These are phyloP conservation scores for Cicer judaicum DNA, from an alignment of 306 rosid species.

Conservation along the genomic window DNA sequence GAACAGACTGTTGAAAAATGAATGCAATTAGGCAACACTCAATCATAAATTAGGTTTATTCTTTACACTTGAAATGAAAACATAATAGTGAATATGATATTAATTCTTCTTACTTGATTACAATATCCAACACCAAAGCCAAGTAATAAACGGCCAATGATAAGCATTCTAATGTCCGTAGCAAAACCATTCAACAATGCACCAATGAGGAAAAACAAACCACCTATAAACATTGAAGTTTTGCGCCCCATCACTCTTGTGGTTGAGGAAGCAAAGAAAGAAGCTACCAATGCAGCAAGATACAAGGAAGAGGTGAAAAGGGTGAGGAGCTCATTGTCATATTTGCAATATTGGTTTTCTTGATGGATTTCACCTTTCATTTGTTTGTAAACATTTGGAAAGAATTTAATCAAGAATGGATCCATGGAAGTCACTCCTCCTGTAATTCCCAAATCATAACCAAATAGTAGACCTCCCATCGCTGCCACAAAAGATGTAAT, in stretches of 20 bases:
- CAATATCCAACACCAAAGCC: conserved; percentile 48
- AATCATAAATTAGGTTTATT: not conserved
- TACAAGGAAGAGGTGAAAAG: conserved; percentile 51
- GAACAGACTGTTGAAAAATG: conserved; percentile 35
- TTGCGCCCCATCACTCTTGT: conserved; percentile 45
- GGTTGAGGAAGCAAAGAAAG: conserved; percentile 45
- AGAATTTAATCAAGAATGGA: conserved; percentile 43
- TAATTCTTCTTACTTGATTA: conserved; percentile 35
- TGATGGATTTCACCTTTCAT: conserved; percentile 15
- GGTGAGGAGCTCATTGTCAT: conserved; percentile 42
- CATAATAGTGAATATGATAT: not conserved
- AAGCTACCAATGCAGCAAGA: conserved; percentile 45
- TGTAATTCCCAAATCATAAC: conserved; percentile 48
- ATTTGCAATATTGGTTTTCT: conserved; percentile 39
- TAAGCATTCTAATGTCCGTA: conserved; percentile 32
- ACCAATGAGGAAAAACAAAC: conserved; percentile 47
- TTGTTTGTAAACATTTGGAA: conserved; percentile 25
- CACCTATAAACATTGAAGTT: conserved; percentile 44
- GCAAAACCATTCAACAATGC: conserved; percentile 46
- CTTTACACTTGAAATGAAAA: not conserved
- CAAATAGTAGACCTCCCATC: conserved; percentile 49
- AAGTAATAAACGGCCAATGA: conserved; percentile 47
- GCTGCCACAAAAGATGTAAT: conserved; percentile 48
- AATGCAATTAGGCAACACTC: not conserved
- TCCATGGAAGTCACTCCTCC: conserved; percentile 50